Base-by-base conservation (phyloP, 208 protist genomes). In the Leishmania guyanensis region DNA sequence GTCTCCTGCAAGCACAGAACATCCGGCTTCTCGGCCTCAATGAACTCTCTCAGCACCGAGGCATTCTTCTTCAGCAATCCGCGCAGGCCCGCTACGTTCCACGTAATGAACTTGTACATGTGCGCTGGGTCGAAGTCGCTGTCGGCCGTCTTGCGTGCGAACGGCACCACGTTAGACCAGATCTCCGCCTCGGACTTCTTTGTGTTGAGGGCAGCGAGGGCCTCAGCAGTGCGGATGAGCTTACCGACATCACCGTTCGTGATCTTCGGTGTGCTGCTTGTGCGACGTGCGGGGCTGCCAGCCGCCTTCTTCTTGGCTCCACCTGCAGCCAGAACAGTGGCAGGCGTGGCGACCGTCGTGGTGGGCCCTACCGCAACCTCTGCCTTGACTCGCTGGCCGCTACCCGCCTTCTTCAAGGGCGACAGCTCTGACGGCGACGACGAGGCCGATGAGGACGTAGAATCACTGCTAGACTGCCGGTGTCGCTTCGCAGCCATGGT, bases 1-100 rank as follows among this genome's bases (percentile, higher is more conserved):
- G 96, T 99, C 82, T 99, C 97, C 83, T 99, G 97, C 77, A 99
- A 79, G 72, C 93, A 97, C 65, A 99, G 83, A 10, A 96, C 77
- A 75, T 98, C 92, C 5, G 95, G 96, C 65, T 89, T 68, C 88
- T 99, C 93, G 22, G 36, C 51, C 64, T 80, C 75, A 22, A 96
- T 58, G 3, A 98, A 81, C 53, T 88, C 74, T 48, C 81, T 72
- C 43, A 98, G 76, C 29, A 80, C 89, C 26, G 85, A 77, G 26
- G 51, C 84, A 75, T 94, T 83, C 83, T 97, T 98, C 65, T 88
- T 84, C 56, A 97, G 84, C 51, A 98, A n/a, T 17, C 95, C 96
- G 10, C 94, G 92, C 50, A 98, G 80, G 5, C 96, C 96, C n/a
- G 96, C 95, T 12, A 98, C 96, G 82, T 98, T 98, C 94, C 95